Base-by-base conservation (phyloP, 345 rosid species). In the Erysimum cheiranthoides region DNA sequence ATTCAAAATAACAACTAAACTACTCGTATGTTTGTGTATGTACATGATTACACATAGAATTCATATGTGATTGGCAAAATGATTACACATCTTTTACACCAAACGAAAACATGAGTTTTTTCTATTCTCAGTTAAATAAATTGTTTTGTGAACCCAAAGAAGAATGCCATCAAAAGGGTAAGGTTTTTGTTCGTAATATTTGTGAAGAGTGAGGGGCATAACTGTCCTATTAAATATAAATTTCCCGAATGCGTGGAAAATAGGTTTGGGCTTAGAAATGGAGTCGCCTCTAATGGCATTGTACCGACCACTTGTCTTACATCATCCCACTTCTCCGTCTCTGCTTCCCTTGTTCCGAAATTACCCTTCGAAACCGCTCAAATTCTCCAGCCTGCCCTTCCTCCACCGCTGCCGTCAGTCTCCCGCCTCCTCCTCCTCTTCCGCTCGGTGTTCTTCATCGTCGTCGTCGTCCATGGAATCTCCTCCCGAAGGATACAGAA, bases 401-500 rank as follows among this genome's bases (percentile, higher is more conserved):
- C 12, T 60, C 27, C 76, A 5, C 30, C 78, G 3, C 47, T 39
- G 39, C 28, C 75, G 84, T 62, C 69, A 18, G 2, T 36, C 57
- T 46, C 77, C 68, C 2, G 30, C 76, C 28, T 73, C 60, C 45
- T 42, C 68, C 70, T 56, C 63, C 66, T 66, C 53, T 36, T 50
- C 71, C 51, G 34, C 74, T 76, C 68, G 57, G 36, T 73, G 72
- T 31, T 73, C 66, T 31, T 70, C 61, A 2, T 27, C 82, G 1
- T 71, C 83, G 12, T 83, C 86, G 0, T 70, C 81, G 3, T 82
- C 94, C 63, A 92, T 92, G 97, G 97, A 95, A 16, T 75, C 90
- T 79, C 88, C 97, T 43, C 97, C 99, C 0, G 82, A 89, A 85
- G 96, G 96, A 25, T 93, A 93, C 76, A 81, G 98, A 76, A 89